Conservation (phyloP, 2,329 filamentous ascomycete genomes). For the Endothia cerciana region DNA sequence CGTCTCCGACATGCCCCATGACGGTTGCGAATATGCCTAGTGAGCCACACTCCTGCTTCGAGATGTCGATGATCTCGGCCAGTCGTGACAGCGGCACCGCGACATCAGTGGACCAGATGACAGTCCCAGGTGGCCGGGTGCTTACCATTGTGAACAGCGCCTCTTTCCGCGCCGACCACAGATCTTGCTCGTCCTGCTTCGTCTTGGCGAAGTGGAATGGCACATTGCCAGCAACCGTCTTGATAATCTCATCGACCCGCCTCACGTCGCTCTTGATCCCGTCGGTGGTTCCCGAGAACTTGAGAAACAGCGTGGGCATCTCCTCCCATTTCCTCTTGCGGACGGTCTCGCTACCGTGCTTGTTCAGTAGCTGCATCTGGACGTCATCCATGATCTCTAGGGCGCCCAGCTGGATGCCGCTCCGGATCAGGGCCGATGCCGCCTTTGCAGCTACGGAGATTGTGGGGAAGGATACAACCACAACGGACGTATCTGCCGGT, state of each 20-base stretch:
- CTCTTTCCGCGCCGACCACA: slow-evolving; percentile 78
- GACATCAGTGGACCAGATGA: slow-evolving; percentile 82
- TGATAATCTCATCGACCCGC: slow-evolving; percentile 63
- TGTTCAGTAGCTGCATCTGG: slow-evolving; percentile 71
- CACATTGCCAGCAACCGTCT: slow-evolving; percentile 58
- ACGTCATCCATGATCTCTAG: slow-evolving; percentile 67
- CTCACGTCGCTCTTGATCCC: slow-evolving; percentile 67
- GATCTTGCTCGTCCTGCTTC: slow-evolving; percentile 66
- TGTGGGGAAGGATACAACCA: slow-evolving; percentile 62
- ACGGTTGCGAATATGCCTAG: slow-evolving; percentile 63
- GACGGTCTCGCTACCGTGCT: slow-evolving; percentile 60
- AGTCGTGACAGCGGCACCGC: slow-evolving; percentile 75
- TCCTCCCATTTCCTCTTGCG: slow-evolving; percentile 65
- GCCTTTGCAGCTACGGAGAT: slow-evolving; percentile 66
- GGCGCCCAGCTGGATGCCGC: slow-evolving; percentile 68
- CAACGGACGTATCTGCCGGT: slow-evolving; percentile 67
- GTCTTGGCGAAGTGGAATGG: slow-evolving; percentile 69
- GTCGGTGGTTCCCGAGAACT: slow-evolving; percentile 68
- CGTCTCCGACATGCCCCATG: slow-evolving; percentile 69
- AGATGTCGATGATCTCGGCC: slow-evolving; percentile 71
- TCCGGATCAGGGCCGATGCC: slow-evolving; percentile 66
- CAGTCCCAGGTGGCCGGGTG: slow-evolving; percentile 59
- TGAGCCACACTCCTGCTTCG: slow-evolving; percentile 62
- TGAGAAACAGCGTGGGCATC: slow-evolving; percentile 74
- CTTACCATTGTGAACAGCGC: slow-evolving; percentile 75